Base-by-base conservation (phyloP, 768 basidiomycete species). In the Crepidotus variabilis region DNA sequence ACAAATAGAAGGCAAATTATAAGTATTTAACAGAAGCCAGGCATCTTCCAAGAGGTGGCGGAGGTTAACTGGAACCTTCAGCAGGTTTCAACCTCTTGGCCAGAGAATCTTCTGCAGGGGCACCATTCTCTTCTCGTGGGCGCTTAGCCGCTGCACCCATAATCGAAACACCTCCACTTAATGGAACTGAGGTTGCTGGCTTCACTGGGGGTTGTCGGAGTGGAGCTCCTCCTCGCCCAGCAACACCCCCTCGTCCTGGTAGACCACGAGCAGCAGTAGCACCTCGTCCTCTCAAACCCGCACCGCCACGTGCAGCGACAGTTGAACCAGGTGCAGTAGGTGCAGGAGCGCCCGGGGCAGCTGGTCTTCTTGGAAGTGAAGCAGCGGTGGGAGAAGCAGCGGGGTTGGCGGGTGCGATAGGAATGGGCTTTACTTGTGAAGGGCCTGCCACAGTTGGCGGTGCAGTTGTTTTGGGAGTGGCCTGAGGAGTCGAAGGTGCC, bases 41-140 rank as follows among this genome's bases (percentile, higher is more conserved):
- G 21, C 23, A 9, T 28, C 39, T 22, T 33, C 18, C 24, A 46
- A 34, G 21, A 43, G 23, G 10, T 36, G 13, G 16, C 22, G n/a
- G 11, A 51, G 18, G 23, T 48, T 24, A 51, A 35, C 32, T 8
- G 39, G 64, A 46, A 28, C 64, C 58, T 33, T 78, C 76, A 46
- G 82, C 80, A 49, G 83, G 82, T 65, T 86, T 88, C 52, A 87
- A 58, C 46, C 88, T 81, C 64, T 90, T 89, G 0, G 81, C 84
- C 32, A 88, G 72, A 9, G 85, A 80, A 62, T 85, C 83, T 18
- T 85, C 84, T 0, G 70, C 59, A n/a, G 66, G 20, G 20, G 63
- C 60, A 22, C 70, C 67, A 10, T 72, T 75, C 28, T 84, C 83
- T 59, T 90, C 87, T 43, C 87, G 77, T 33, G 81, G 77, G 23